These are phyloP conservation scores for Penicillium rolfsii DNA, from an alignment of 2,329 filamentous ascomycete genomes.

Conservation along the genomic window DNA sequence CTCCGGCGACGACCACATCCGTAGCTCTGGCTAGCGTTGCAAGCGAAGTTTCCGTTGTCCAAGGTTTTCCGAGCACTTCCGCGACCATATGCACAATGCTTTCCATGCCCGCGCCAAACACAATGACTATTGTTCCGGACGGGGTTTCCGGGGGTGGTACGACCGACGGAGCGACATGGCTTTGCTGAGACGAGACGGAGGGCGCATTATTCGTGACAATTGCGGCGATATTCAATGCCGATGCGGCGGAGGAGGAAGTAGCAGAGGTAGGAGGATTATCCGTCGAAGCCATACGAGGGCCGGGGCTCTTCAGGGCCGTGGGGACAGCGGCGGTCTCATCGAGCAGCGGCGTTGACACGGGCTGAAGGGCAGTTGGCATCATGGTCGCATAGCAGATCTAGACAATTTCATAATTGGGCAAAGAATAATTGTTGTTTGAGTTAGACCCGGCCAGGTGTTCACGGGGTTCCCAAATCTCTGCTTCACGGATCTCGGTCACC, in stretches of 20 bases:
- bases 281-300: slow-evolving; percentile 8
- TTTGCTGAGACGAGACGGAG: not conserved
- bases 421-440: not conserved
- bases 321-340: slow-evolving; percentile 29
- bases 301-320: slow-evolving; percentile 26
- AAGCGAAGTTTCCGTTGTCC: slow-evolving; percentile 62
- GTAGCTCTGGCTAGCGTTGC: slow-evolving; percentile 58
- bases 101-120: slow-evolving; percentile 73
- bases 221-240: slow-evolving; percentile 16
- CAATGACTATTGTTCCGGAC: slow-evolving; percentile 57
- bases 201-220: slow-evolving; percentile 12
- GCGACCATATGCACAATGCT: slow-evolving; percentile 74
- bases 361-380: slow-evolving; percentile 39
- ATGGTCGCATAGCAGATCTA: slow-evolving; percentile 38
- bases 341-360: slow-evolving; percentile 39
- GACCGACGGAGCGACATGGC: slow-evolving; percentile 8
- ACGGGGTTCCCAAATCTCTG: not conserved
- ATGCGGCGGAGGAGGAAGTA: slow-evolving; percentile 15
- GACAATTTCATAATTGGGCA: slow-evolving; percentile 34
- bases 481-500: not conserved
- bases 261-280: slow-evolving; percentile 16
- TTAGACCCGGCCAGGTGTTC: not conserved
- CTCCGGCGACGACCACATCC: slow-evolving; percentile 68
- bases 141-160: slow-evolving; percentile 1
- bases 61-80: slow-evolving; percentile 76